Evolutionary conservation across 495 filamentous ascomycete genomes (phyloP).

Genomic region (Monascus purpureus): DNA sequence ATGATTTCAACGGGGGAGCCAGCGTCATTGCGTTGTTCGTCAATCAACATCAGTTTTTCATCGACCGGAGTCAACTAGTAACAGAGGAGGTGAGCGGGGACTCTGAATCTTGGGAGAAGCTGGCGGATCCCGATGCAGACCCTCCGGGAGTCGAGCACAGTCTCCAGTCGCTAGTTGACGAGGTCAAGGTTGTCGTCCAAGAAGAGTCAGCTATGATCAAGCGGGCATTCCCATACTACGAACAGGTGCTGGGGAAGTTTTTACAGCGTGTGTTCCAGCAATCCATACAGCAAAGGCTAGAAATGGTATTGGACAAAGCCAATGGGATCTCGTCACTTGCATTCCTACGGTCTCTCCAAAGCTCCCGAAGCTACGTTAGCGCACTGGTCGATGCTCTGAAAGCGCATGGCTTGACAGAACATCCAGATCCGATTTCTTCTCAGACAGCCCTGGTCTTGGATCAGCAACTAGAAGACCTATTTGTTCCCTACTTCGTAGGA

Average conservation of each 20-base stretch:
- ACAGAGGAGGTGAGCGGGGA: constrained; percentile 82
- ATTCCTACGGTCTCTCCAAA: constrained; percentile 81
- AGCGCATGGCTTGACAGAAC: constrained; percentile 84
- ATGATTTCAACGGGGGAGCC: constrained; percentile 90
- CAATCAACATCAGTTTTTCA: constrained; percentile 99
- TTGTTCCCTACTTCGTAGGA: constrained; percentile 87
- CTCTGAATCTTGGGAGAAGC: constrained; percentile 71
- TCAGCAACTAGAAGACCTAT: constrained; percentile 92
- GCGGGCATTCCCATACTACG: constrained; percentile 88
- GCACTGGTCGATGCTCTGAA: constrained; percentile 85
- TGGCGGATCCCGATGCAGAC: constrained; percentile 88
- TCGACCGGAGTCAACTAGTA: constrained; percentile 77
- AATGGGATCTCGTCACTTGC: constrained; percentile 80
- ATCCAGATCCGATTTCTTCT: constrained; percentile 79
- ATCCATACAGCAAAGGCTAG: constrained; percentile 86
- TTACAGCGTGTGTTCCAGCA: constrained; percentile 95
- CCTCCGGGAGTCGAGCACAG: constrained; percentile 84
- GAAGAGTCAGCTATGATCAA: constrained; percentile 94
- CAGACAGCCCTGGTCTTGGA: constrained; percentile 77
- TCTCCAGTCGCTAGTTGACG: constrained; percentile 80
- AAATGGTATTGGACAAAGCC: constrained; percentile 93
- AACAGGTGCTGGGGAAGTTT: constrained; percentile 83
- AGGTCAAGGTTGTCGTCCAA: constrained; percentile 90
- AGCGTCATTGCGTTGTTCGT: constrained; percentile 93
- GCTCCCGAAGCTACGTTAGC: constrained; percentile 73